These are phyloP conservation scores for Vaucheria bursata DNA, from an alignment of 352 stramenopile genomes.

Conservation along the genomic window DNA sequence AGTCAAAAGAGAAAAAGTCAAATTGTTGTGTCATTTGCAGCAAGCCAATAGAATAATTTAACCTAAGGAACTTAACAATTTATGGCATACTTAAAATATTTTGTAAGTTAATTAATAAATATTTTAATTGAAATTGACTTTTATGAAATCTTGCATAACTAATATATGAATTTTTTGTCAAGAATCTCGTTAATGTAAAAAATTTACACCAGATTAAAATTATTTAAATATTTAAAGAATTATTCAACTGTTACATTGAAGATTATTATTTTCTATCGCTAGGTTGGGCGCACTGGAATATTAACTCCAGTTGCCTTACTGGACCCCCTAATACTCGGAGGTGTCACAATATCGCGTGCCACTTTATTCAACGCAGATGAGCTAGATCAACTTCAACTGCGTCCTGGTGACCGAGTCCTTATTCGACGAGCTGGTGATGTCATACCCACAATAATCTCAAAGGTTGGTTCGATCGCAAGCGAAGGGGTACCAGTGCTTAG, in stretches of 20 bases:
- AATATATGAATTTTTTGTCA: too few species aligned
- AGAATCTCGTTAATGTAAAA: not conserved
- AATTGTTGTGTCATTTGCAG: too few species aligned
- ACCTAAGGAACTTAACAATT: too few species aligned
- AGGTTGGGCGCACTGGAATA: slow-evolving; percentile 62
- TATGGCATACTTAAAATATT: too few species aligned
- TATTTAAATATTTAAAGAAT: not conserved
- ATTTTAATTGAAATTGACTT: too few species aligned
- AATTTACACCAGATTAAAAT: not conserved
- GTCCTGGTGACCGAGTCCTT: slow-evolving; percentile 26
- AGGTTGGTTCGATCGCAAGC: not conserved
- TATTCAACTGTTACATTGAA: not conserved
- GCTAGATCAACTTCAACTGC: slow-evolving; percentile 29
- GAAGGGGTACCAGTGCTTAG: not conserved
- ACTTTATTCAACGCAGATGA: slow-evolving; percentile 63
- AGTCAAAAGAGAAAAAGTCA: too few species aligned
- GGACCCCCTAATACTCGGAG: slow-evolving; percentile 54
- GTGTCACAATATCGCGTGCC: slow-evolving; percentile 45
- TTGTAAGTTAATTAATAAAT: too few species aligned
- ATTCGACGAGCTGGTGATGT: slow-evolving; percentile 44
- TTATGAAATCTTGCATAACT: too few species aligned
- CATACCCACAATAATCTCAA: slow-evolving; percentile 34
- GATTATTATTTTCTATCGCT: too few species aligned
- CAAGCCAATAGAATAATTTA: too few species aligned
- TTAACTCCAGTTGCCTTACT: slow-evolving; percentile 67